Percentiles rank a stretch among this genome's conserved stretches.
phyloP scores from a whole-genome alignment of 257 asterid genomes.

The Solanum raphanifolium region DNA sequence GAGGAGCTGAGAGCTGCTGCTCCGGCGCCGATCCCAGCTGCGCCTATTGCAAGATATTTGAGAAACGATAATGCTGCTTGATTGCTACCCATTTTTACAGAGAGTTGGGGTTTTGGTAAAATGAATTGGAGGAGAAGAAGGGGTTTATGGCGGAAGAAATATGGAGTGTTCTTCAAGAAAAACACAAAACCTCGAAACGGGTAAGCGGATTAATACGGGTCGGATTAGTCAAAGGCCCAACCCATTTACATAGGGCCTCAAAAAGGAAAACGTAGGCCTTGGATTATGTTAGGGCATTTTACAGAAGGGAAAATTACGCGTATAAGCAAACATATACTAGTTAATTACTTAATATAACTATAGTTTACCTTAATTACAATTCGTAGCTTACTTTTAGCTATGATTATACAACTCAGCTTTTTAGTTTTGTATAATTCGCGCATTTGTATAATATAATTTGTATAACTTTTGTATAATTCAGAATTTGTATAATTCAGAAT shows the following conservation, averaged over 20 bases:
- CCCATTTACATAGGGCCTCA: not conserved
- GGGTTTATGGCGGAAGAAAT: not conserved
- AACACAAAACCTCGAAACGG: not conserved
- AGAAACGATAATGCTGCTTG: constrained; percentile 52
- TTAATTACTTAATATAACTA: too few species aligned
- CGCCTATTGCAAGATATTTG: constrained; percentile 54
- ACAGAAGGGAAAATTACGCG: too few species aligned
- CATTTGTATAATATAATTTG: too few species aligned
- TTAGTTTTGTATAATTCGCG: too few species aligned
- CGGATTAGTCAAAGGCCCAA: not conserved
- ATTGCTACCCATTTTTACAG: constrained; percentile 35
- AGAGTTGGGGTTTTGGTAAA: not conserved
- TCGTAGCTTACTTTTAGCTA: too few species aligned
- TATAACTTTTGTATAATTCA: too few species aligned
- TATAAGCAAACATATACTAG: too few species aligned
- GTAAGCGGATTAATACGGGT: not conserved
- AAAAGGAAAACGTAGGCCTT: too few species aligned
- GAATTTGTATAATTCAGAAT: too few species aligned
- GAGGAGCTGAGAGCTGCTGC: constrained; percentile 50
- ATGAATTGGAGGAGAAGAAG: not conserved
- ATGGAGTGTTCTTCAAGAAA: not conserved
- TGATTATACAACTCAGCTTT: too few species aligned
- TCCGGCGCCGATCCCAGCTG: constrained; percentile 49
- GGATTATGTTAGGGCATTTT: too few species aligned
- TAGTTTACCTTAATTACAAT: too few species aligned